Evolutionary conservation across 108 stramenopile genomes (phyloP).

Genomic region (Fistulifera solaris): DNA sequence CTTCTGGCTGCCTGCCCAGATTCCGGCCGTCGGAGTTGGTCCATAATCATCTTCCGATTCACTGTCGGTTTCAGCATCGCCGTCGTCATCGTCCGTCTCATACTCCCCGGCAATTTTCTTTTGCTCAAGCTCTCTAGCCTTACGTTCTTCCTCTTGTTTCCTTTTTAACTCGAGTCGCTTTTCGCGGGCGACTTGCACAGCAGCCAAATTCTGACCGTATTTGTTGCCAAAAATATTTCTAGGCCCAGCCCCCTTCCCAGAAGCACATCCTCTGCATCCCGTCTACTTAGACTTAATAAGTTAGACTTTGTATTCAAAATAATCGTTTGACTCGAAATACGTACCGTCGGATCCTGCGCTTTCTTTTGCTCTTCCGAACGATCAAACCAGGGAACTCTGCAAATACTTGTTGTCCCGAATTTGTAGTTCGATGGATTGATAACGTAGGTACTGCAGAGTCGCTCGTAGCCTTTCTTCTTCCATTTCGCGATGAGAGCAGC

Average conservation of each 20-base stretch:
- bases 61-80: conserved; percentile 9
- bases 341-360: conserved; percentile 75
- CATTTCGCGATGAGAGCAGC: conserved; percentile 97
- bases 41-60: conserved; percentile 63
- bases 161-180: conserved; percentile 47
- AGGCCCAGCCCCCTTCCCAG: conserved; percentile 81
- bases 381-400: conserved; percentile 86
- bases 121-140: conserved; percentile 6
- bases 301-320: not conserved
- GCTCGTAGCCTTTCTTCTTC: conserved; percentile 99
- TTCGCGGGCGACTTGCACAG: conserved; percentile 92
- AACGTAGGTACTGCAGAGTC: conserved; percentile 97
- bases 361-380: conserved; percentile 46
- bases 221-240: conserved; percentile 99
- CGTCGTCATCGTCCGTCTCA: conserved; percentile 29
- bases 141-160: conserved; percentile 14
- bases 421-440: conserved; percentile 99
- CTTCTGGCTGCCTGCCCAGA: conserved; percentile 73
- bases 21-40: conserved; percentile 63
- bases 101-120: conserved; percentile 9
- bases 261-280: conserved; percentile 97
- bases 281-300: conserved; percentile 21
- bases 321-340: not conserved
- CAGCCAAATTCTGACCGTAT: conserved; percentile 98
- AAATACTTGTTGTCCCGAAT: conserved; percentile 96